Conservation (phyloP, 495 filamentous ascomycete species). For the Xylaria flabelliformis region DNA sequence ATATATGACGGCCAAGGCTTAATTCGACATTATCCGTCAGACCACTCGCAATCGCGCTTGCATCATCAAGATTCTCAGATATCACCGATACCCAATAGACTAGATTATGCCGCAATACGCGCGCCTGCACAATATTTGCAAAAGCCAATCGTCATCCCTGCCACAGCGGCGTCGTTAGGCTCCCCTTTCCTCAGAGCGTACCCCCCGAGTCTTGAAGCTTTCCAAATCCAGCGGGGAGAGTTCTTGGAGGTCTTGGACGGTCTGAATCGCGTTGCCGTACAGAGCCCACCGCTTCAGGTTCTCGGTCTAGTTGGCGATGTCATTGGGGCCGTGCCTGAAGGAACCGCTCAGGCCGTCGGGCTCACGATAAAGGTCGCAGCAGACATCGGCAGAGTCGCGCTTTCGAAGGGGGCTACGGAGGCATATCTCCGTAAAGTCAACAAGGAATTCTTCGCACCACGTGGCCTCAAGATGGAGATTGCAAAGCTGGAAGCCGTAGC, state of each 20-base stretch:
- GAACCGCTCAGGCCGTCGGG: neutral
- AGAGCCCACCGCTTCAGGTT: slow-evolving; percentile 11
- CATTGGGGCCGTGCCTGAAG: neutral
- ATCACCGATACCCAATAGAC: neutral
- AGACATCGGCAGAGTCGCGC: neutral
- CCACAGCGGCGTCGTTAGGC: slow-evolving; percentile 1
- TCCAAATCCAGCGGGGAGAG: neutral
- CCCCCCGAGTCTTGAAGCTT: slow-evolving; percentile 8
- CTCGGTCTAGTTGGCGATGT: slow-evolving; percentile 11
- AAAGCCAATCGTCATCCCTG: slow-evolving; percentile 15
- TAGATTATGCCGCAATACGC: neutral
- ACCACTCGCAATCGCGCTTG: neutral
- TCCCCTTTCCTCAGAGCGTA: slow-evolving; percentile 20
- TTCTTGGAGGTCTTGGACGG: slow-evolving; percentile 7
- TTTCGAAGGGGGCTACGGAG: slow-evolving; percentile 14
- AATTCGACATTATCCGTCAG: neutral
- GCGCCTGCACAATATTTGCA: neutral
- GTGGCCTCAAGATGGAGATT: slow-evolving; percentile 16
- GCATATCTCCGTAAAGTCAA: slow-evolving; percentile 10
- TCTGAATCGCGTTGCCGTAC: slow-evolving; percentile 18
- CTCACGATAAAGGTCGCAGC: neutral
- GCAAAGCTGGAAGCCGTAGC: slow-evolving; percentile 15
- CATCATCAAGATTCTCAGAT: neutral
- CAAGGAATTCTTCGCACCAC: slow-evolving; percentile 4
- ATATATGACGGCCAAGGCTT: neutral